Conservation (phyloP, 2,329 filamentous ascomycete genomes). For the Tolypocladium sp. region DNA sequence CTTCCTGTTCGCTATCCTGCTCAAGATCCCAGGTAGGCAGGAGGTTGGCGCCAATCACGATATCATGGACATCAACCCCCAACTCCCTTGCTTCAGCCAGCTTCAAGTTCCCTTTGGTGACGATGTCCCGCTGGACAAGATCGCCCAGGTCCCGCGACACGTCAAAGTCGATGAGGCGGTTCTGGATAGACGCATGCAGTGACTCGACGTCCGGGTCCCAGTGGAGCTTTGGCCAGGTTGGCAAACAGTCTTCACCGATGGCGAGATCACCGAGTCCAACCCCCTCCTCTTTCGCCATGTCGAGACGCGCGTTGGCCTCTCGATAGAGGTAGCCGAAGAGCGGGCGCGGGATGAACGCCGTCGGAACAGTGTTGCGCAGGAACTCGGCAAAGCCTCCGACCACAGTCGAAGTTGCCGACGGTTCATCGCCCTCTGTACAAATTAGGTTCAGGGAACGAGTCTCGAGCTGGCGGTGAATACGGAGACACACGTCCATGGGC, state of each 20-base stretch:
- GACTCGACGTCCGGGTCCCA: slow-evolving; percentile 15
- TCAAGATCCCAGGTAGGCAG: slow-evolving; percentile 17
- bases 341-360: slow-evolving; percentile 11
- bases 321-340: slow-evolving; percentile 12
- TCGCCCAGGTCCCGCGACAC: slow-evolving; percentile 9
- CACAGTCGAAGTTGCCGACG: neutral
- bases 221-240: slow-evolving; percentile 12
- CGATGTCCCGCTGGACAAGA: slow-evolving; percentile 10
- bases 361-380: slow-evolving; percentile 8
- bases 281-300: slow-evolving; percentile 9
- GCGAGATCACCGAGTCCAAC: slow-evolving; percentile 9
- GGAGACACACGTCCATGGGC: neutral
- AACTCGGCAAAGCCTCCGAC: slow-evolving; percentile 4
- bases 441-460: neutral
- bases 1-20: neutral
- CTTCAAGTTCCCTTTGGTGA: slow-evolving; percentile 15
- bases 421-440: neutral
- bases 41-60: slow-evolving; percentile 16
- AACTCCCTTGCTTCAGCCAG: slow-evolving; percentile 13
- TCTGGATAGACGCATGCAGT: slow-evolving; percentile 16
- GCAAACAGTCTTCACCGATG: slow-evolving; percentile 19
- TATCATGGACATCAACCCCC: slow-evolving; percentile 9
- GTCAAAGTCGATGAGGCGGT: slow-evolving; percentile 9
- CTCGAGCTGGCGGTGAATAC: neutral
- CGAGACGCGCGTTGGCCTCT: slow-evolving; percentile 12